These are phyloP conservation scores for Coemansia sp. DNA, from an alignment of 192 early-diverging fungal genomes.

Conservation along the genomic window DNA sequence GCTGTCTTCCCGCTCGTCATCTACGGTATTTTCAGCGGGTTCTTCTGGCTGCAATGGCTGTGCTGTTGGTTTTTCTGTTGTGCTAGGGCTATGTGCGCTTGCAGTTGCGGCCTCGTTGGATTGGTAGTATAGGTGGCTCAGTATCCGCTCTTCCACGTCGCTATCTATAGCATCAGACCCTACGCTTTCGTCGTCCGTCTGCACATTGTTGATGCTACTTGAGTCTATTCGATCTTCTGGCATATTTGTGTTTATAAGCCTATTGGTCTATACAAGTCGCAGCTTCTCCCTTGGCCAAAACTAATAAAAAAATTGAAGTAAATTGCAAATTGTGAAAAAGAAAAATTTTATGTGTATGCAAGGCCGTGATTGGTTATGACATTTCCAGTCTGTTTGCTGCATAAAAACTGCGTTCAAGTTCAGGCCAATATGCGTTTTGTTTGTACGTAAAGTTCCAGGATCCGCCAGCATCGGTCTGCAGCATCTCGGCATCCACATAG, in stretches of 20 bases:
- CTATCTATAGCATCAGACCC: constrained; percentile 42
- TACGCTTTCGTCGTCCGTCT: neutral
- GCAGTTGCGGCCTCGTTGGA: constrained; percentile 11
- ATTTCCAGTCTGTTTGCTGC: neutral
- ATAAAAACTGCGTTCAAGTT: constrained; percentile 14
- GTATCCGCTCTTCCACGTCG: constrained; percentile 45
- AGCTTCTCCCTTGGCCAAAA: too few species aligned
- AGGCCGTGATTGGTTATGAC: neutral
- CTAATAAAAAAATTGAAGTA: neutral
- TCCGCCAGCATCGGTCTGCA: constrained; percentile 72
- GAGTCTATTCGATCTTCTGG: neutral
- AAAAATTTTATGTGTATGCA: constrained; percentile 1
- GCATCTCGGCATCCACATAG: constrained; percentile 21
- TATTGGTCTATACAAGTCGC: too few species aligned
- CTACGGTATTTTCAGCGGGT: too few species aligned
- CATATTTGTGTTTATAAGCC: too few species aligned
- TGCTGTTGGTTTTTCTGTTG: too few species aligned
- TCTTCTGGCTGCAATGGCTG: too few species aligned
- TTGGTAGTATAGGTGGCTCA: constrained; percentile 49
- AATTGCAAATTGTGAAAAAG: constrained; percentile 7
- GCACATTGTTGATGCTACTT: neutral
- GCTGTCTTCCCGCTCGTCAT: too few species aligned
- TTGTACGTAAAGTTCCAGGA: constrained; percentile 62
- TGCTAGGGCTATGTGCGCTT: neutral
- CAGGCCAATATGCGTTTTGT: constrained; percentile 67